A percentile compares a stretch with the other conserved stretches of the same genome.
Conservation (phyloP, 208 protist species). For the Leishmania amazonensis region DNA sequence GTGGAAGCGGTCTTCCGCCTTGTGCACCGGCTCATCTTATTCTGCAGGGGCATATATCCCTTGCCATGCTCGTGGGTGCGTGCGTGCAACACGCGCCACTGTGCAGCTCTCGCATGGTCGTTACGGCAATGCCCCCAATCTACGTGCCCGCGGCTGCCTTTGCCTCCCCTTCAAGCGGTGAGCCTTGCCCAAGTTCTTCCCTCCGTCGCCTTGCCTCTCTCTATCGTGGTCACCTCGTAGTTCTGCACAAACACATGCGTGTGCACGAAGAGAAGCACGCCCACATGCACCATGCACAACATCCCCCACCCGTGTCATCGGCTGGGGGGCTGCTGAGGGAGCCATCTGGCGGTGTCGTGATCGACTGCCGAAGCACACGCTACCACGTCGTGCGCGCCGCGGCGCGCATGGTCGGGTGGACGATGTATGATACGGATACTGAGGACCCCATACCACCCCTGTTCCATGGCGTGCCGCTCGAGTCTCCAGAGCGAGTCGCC, state of each 20-base stretch:
- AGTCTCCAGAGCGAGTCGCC: not conserved
- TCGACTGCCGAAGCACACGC: slow-evolving; percentile 62
- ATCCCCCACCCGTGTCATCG: not conserved
- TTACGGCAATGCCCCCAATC: not conserved
- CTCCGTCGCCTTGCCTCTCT: not conserved
- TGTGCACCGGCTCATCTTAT: not conserved
- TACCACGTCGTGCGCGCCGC: slow-evolving; percentile 88
- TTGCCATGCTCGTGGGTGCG: not conserved
- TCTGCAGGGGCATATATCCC: not conserved
- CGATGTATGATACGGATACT: slow-evolving; percentile 50
- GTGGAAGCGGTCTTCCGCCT: not conserved
- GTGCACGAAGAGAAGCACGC: not conserved
- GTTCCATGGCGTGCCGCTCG: slow-evolving; percentile 45
- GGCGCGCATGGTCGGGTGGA: slow-evolving; percentile 61
- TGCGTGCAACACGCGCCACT: not conserved
- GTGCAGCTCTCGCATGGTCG: not conserved
- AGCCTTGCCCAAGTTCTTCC: not conserved
- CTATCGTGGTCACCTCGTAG: not conserved
- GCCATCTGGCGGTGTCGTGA: slow-evolving; percentile 30
- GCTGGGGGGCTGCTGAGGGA: not conserved
- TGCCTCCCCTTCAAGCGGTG: not conserved
- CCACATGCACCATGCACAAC: not conserved
- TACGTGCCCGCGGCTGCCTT: not conserved
- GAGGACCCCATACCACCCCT: slow-evolving; percentile 34
- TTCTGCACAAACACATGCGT: not conserved